phyloP scores from a whole-genome alignment of 306 rosid species.

The Heteromeles arbutifolia region DNA sequence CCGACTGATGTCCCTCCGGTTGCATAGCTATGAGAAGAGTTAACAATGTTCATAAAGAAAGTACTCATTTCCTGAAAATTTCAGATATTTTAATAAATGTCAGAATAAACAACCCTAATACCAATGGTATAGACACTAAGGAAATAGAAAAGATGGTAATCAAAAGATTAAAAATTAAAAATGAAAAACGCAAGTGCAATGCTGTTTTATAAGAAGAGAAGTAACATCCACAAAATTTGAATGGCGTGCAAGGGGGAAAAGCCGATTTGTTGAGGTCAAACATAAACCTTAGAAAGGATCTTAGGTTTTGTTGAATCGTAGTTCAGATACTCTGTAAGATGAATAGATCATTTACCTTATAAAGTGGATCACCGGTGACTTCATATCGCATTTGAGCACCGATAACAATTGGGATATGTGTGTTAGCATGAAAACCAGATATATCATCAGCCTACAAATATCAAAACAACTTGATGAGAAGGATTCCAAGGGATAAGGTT shows the following conservation, averaged over 20 bases:
- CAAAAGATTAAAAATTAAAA: background rate
- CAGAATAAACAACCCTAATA: background rate
- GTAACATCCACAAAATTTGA: background rate
- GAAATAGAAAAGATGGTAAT: background rate
- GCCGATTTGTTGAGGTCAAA: background rate
- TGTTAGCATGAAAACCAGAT: slow-evolving; percentile 65
- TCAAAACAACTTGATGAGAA: background rate
- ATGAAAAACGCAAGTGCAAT: background rate
- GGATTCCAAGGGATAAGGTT: background rate
- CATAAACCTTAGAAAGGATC: background rate
- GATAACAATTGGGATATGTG: slow-evolving; percentile 79
- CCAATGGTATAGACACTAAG: background rate
- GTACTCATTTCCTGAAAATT: slow-evolving; percentile 56
- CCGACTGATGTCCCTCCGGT: slow-evolving; percentile 89
- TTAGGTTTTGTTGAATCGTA: slow-evolving; percentile 3
- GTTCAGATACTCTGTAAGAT: slow-evolving; percentile 1
- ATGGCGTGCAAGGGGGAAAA: background rate
- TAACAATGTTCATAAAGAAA: slow-evolving; percentile 72
- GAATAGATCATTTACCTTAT: slow-evolving; percentile 48
- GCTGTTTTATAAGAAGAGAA: background rate
- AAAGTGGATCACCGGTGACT: slow-evolving; percentile 76
- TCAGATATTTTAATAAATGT: background rate
- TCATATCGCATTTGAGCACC: slow-evolving; percentile 91
- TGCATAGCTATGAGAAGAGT: slow-evolving; percentile 93
- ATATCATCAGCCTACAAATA: slow-evolving; percentile 62